These are phyloP conservation scores for Solanum chilense DNA, from an alignment of 257 asterid species.

Conservation along the genomic window DNA sequence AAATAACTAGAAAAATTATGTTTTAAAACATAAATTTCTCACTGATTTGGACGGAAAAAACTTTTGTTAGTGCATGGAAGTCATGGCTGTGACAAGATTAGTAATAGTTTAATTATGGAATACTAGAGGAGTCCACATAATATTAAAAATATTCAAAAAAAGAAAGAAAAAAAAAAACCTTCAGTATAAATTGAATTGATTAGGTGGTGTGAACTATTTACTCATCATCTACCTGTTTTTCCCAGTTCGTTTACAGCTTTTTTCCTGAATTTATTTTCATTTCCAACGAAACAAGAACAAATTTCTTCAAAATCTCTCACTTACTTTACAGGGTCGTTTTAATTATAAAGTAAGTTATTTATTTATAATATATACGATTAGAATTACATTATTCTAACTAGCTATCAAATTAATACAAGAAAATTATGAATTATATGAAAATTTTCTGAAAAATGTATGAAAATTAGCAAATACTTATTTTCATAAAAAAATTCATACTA, in stretches of 20 bases:
- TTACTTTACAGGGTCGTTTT: not conserved
- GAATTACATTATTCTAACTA: no score
- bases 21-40: not conserved
- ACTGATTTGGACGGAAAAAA: not conserved
- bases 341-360: no score
- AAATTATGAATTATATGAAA: rapidly evolving
- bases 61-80: not conserved
- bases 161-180: not conserved
- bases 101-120: not conserved
- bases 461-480: no score
- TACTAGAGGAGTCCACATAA: not conserved
- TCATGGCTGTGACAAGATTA: not conserved
- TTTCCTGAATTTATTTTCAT: not conserved
- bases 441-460: no score
- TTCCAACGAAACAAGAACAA: not conserved
- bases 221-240: not conserved
- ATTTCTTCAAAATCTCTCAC: not conserved
- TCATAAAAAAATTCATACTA: no score
- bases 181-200: not conserved
- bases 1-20: no score
- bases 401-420: not conserved
- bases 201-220: not conserved
- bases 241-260: not conserved
- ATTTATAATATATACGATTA: no score
- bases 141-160: not conserved